Evolutionary conservation across 2,329 filamentous ascomycete genomes (phyloP).

Genomic region (Huntiella omanensis): DNA sequence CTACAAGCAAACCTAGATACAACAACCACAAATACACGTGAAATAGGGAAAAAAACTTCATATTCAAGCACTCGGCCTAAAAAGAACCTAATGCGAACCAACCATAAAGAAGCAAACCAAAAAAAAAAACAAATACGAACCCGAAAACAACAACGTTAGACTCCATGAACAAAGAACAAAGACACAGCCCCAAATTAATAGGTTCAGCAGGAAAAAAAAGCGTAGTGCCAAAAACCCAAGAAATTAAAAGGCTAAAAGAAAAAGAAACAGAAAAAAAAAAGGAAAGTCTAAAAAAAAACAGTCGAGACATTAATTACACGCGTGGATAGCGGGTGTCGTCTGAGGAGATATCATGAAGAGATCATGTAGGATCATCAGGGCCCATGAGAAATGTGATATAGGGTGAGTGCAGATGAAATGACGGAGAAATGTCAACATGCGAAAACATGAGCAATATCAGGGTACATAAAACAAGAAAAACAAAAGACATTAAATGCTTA

Average conservation of each 20-base stretch:
- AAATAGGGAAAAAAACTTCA: no score
- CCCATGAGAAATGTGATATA: neutral
- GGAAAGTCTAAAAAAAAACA: slow-evolving; percentile 3
- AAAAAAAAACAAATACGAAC: neutral
- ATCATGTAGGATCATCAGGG: slow-evolving; percentile 1
- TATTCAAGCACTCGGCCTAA: no score
- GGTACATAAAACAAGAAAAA: neutral
- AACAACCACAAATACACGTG: no score
- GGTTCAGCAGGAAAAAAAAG: no score
- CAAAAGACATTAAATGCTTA: neutral
- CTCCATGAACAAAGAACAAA: neutral
- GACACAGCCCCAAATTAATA: no score
- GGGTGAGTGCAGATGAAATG: slow-evolving; percentile 1
- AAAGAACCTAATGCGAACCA: no score
- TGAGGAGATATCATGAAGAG: slow-evolving; percentile 3
- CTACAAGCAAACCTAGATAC: no score
- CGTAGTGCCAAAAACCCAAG: no score
- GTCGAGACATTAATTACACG: slow-evolving; percentile 1
- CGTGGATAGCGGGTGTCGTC: neutral
- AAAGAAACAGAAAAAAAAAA: neutral
- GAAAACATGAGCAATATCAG: neutral
- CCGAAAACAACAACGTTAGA: neutral
- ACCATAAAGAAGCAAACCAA: neutral
- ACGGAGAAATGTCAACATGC: no score
- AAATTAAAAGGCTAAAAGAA: neutral